Evolutionary conservation across 1,139 yeast species (phyloP), one percentile per base, ranked within the genome.

Genomic region (Yamadazyma atlantica): DNA sequence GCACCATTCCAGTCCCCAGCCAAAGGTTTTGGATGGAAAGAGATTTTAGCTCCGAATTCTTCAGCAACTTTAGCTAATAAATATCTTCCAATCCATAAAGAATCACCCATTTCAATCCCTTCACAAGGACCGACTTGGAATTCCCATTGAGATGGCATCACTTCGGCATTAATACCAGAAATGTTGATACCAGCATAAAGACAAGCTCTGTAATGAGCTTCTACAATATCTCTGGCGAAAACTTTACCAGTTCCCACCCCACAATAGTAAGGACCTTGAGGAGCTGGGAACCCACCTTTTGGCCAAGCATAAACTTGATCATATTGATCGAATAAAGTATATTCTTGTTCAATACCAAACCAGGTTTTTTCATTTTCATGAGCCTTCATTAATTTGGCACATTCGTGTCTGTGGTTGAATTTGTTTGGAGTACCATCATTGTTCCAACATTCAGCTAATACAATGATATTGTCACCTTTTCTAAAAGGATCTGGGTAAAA

Each of bases 1-100:
- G 98, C 97, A 76, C 98, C 98, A 70, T 92, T 92, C 97, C 97
- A 92, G 72, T 92, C 97, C 57, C 98, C 98, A 76, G 84, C 80
- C 69, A 89, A 79, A 54, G 97, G 98, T 80, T 92, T 92, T 69
- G 98, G 98, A 79, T 92, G 98, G 85, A 90, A 85, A 36, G 97
- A 88, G 57, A 92, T 90, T 83, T 89, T 90, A 64, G 92, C 95
- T 62, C 96, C 97, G 61, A 92, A 92, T 69, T 92, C 98, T 75
- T 92, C 98, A 53, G 97, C 97, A 43, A 89, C 95, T 71, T 97
- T 85, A 69, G 81, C 82, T 62, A 92, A 75, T 57, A 92, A 75
- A 69, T 87, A 92, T 71, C 98, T 84, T 47, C 97, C 94, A 58
- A 90, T 79, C 92, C 97, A 90, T 65, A 92, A 80, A 68, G 92